Evolutionary conservation across 192 early-diverging fungal genomes (phyloP), one percentile per base, ranked within the genome.

Genomic region (Coemansia sp.): DNA sequence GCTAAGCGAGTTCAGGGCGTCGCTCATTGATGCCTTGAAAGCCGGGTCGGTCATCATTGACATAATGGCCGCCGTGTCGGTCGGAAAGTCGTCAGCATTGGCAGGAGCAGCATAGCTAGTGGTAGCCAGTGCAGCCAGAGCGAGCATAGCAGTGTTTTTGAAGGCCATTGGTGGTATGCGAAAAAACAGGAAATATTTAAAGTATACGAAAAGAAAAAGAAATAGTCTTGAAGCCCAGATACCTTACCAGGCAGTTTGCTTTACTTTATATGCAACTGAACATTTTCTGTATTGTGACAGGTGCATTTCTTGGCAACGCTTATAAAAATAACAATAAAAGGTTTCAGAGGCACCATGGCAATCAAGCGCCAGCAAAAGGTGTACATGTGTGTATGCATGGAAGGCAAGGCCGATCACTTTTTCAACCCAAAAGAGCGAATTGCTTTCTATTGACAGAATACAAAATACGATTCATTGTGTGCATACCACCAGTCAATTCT

Each of bases 21-120:
- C 61, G 45, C 54, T 62, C 43, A 61, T 35, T 9, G 67, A 69
- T 14, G 67, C 52, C 8, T 62, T 23, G 47, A 69, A 69, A 1
- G 45, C 67, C 3, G 67, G 55, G 35, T 58, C 55, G 23, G 53
- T 62, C 6, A 54, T 14, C 41, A 45, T n/a, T 12, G 41, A 16
- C 41, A n/a, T 5, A 3, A 45, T 12, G 14, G 12, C 41, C 0
- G 7, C 14, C 14, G 41, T 16, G 14, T 45, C 41, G 16, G 41
- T 45, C 14, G 23, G 22, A 31, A 4, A 57, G 19, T 7, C 23
- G 53, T 35, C 31, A 8, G 31, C 7, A 35, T 35, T 35, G 31
- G 31, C 31, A 35, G 31, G 53, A 7, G 53, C n/a, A 16, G 53
- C 53, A 21, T 26, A 29, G 53, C 25, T 19, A 7, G 53, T 19